A percentile compares a stretch with the other conserved stretches of the same genome.
phyloP scores from a whole-genome alignment of 1,284 basidiomycete genomes.

The Cutaneotrichosporon cyanovorans region DNA sequence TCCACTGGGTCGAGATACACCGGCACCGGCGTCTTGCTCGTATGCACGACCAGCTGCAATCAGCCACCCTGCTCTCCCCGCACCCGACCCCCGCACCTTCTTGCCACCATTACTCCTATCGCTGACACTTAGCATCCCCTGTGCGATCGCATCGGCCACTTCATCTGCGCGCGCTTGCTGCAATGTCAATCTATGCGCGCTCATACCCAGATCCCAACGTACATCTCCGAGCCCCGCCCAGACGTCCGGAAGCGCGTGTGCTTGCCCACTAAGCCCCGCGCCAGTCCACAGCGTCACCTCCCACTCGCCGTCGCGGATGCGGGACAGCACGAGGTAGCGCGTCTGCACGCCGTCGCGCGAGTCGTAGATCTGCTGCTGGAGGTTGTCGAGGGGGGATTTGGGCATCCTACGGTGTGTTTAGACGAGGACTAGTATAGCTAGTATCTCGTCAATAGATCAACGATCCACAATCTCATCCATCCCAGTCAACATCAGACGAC shows the following conservation, averaged over 20 bases:
- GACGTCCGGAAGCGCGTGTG: conserved; percentile 1
- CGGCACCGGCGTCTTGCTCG: not conserved
- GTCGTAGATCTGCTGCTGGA: conserved; percentile 15
- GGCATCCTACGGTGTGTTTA: not conserved
- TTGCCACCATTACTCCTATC: not conserved
- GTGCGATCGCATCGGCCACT: conserved; percentile 6
- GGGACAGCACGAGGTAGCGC: conserved; percentile 11
- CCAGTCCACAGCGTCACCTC: conserved; percentile 9
- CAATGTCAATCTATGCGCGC: not conserved
- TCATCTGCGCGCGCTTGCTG: conserved; percentile 5
- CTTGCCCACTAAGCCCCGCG: too few relatives aligned
- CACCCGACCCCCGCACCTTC: conserved; percentile 15
- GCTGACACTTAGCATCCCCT: conserved; percentile 14
- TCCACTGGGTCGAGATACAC: conserved; percentile 4
- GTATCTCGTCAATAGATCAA: too few relatives aligned
- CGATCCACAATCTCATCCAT: not conserved
- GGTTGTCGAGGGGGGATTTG: conserved; percentile 5
- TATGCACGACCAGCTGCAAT: conserved; percentile 11
- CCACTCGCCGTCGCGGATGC: conserved; percentile 1
- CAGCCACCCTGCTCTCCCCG: not conserved
- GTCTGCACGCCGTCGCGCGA: not conserved
- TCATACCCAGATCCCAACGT: not conserved
- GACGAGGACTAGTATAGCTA: too few relatives aligned
- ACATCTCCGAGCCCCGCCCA: conserved; percentile 10
- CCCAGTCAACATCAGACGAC: too few relatives aligned